Evolutionary conservation across 257 asterid species (phyloP), one percentile per base, ranked within the genome.

Genomic region (Nicotiana otophora): DNA sequence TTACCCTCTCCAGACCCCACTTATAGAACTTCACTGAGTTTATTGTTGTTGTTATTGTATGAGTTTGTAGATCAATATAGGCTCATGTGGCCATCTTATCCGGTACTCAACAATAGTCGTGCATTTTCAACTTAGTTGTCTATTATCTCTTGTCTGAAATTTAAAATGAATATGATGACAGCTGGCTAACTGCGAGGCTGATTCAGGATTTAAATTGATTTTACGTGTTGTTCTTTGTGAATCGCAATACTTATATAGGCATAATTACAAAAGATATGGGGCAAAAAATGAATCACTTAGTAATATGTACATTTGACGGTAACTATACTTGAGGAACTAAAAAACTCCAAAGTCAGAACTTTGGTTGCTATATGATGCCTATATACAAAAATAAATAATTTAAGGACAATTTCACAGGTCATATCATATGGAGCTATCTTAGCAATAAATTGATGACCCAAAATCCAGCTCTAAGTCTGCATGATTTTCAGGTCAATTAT

Each of bases 381-480:
- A 53, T 53, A 60, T 4, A 36, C 30, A 69, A 39, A 69, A 36
- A 36, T 12, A 3, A 74, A 48, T 48, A 26, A 46, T 26, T 48
- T 7, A 14, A 48, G 23, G 42, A 26, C 62, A 48, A 74, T 12
- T 5, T 28, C 17, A 53, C 5, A 53, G 57, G 57, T 53, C 17
- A 12, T 51, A 12, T 51, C 36, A 42, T 70, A 16, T 70, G 78
- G 58, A 70, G 19, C 12, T 39, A 48, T 58, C 23, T 7, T 23
- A 72, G 78, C 78, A 72, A 72, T 58, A 72, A 72, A 74, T 26
- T 14, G 26, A 51, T 74, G 63, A 51, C 26, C 80, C 62, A 74
- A 51, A 74, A 23, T 74, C 62, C 80, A 74, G 63, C 80, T 74
- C 42, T 26, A 26, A 26, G 11, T 48, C 62, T 74, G 63, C 80